Conservation (phyloP, 2,329 filamentous ascomycete species). For the Fusarium marasasianum region DNA sequence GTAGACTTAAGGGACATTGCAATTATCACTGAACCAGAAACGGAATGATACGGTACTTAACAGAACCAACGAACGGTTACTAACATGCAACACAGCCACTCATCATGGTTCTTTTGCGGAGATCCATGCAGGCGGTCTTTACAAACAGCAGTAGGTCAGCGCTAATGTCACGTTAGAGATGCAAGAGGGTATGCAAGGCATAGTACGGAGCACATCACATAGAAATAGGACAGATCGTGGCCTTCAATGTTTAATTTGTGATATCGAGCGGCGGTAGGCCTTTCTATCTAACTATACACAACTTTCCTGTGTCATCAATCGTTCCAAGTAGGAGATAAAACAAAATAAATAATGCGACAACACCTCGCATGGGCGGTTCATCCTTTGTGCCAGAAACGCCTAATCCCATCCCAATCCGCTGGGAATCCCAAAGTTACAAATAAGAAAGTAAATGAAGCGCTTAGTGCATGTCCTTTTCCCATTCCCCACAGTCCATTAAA, state of each 20-base stretch:
- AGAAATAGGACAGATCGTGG: neutral
- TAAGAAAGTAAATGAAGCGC: slow-evolving; percentile 38
- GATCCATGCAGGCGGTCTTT: neutral
- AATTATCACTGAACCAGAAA: neutral
- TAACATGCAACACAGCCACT: neutral
- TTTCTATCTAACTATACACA: slow-evolving; percentile 45
- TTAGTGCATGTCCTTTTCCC: slow-evolving; percentile 32
- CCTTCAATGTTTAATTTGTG: slow-evolving; percentile 33
- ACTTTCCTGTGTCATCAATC: slow-evolving; percentile 42
- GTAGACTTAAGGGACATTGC: slow-evolving; percentile 1
- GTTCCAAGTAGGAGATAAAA: slow-evolving; percentile 26
- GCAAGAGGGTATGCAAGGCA: neutral
- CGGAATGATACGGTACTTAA: neutral
- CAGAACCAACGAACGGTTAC: neutral
- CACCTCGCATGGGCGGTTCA: slow-evolving; percentile 25
- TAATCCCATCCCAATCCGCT: slow-evolving; percentile 30
- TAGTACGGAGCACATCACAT: neutral
- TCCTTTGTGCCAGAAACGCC: slow-evolving; percentile 39
- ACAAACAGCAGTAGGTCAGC: neutral
- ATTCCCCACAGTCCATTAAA: neutral
- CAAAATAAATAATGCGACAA: slow-evolving; percentile 39
- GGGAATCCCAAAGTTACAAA: slow-evolving; percentile 35
- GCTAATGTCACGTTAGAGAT: neutral
- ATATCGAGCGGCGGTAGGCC: slow-evolving; percentile 41
- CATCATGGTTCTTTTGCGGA: neutral